Base-by-base conservation (phyloP, 768 basidiomycete genomes). In the Pleurotus tuoliensis region DNA sequence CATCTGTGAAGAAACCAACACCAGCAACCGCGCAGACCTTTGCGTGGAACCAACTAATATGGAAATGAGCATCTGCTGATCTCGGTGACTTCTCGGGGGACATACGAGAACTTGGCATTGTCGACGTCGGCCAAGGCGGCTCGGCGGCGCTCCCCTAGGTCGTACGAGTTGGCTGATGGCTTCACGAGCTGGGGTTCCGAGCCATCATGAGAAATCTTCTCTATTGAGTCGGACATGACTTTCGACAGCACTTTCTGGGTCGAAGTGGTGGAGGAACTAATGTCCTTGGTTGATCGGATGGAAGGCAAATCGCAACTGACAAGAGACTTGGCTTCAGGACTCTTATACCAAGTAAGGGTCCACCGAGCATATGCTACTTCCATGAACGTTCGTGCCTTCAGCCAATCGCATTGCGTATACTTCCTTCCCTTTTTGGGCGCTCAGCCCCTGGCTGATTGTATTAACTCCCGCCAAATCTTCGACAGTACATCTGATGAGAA, bases 1-100 rank as follows among this genome's bases (percentile, higher is more conserved):
- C 84, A 73, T 91, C 92, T 48, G 93, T 93, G 77, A 94, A 95
- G 80, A 95, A 94, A 24, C 93, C 93, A 8, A 88, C 88, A 63
- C 93, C 91, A 2, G 90, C 74, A 39, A 82, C 81, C 56, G 83
- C 61, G 63, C 82, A 83, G 59, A 86, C 79, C 69, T 92, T 93
- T 56, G 87, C 84, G 64, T 94, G 93, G 75, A 93, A 94, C 85
- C 87, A 90, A 5, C 88, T 89, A 50, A 38, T 56, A 38, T 60
- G 30, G 30, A 34, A 34, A 34, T 34, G 30, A 34, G 30, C 30
- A 34, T 34, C 30, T 34, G 30, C 30, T 34, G 30, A 34, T 34
- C 30, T 34, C 30, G 30, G 27, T 11, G 47, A 51, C 20, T 12
- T 18, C 43, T 57, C 24, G 34, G 18, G 9, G 47, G 55, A 67